Base-by-base conservation (phyloP, 345 rosid species). In the Lenwebbia sp. region DNA sequence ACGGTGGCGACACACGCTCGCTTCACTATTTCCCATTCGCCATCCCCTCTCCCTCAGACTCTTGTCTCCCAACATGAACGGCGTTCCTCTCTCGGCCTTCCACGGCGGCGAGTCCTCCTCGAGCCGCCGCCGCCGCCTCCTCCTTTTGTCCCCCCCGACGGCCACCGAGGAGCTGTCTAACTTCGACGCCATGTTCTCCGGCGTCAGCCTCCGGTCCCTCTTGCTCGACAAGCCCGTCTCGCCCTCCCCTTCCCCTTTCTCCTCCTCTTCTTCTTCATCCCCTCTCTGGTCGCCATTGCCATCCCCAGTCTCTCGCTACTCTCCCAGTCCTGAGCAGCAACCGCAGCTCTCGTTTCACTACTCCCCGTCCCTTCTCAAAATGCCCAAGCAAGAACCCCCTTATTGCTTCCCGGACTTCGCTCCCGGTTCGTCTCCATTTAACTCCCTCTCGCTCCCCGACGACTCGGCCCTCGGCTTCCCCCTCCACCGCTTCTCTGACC, bases 131-230 rank as follows among this genome's bases (percentile, higher is more conserved):
- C 49, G 26, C 13, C 28, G 14, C 75, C 70, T 3, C 17, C 86
- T 22, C 23, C 44, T 40, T 56, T 17, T 33, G 5, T 83, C 26
- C 86, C 62, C 11, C 26, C 49, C 17, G 23, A 12, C 55, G 25
- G 62, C 85, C 54, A 14, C 53, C 47, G 85, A 58, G 52, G 87
- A 50, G 44, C 7, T 65, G 37, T 82, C 86, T 15, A 53, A 49
- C 57, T 81, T 58, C 84, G 85, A 84, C 82, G 78, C 56, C 60
- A 41, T 87, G 60, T 86, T 82, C 84, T 78, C 87, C 23, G 89
- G 88, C 82, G 83, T 83, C 13, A 54, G 88, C 85, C 87, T 86
- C 87, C 87, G 37, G 54, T 82, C 84, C 17, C 83, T 86, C 37
- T 23, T 88, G 58, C 84, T 84, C 21, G 85, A 65, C 23, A 51